Conservation (phyloP, 1,284 basidiomycete species). For the Pyrrhoderma lamaoense region DNA sequence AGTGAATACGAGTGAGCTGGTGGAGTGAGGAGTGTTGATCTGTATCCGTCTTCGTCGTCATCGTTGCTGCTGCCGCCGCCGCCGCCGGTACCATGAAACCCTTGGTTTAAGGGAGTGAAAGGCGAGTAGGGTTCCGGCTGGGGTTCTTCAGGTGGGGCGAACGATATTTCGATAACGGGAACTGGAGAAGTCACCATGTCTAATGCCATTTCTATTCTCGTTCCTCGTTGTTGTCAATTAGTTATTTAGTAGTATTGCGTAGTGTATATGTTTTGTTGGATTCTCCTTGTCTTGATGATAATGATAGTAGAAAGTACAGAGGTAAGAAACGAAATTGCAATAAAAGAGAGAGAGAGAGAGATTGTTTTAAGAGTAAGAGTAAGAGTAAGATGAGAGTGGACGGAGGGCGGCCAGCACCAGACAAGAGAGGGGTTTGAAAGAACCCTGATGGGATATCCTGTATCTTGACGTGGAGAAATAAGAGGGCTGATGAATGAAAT, state of each 20-base stretch:
- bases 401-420: constrained; percentile 42
- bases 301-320: too few species aligned
- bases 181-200: constrained; percentile 32
- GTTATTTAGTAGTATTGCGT: too few species aligned
- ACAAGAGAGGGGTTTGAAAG: background rate
- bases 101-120: constrained; percentile 29
- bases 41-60: constrained; percentile 38
- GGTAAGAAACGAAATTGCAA: too few species aligned
- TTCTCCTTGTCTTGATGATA: too few species aligned
- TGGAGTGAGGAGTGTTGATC: constrained; percentile 50
- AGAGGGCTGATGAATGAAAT: constrained; percentile 23
- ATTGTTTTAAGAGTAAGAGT: too few species aligned
- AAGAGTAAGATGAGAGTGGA: constrained; percentile 1
- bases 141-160: constrained; percentile 47
- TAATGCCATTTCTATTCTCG: constrained; percentile 35
- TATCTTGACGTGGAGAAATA: too few species aligned
- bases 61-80: constrained; percentile 33
- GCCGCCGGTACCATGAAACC: constrained; percentile 20
- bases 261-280: too few species aligned
- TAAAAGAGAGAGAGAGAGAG: too few species aligned
- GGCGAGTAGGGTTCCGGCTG: constrained; percentile 53
- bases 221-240: too few species aligned
- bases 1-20: constrained; percentile 48
- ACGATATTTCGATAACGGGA: constrained; percentile 62
- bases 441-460: constrained; percentile 6